These are phyloP conservation scores for Saccharomycopsis fibuligera DNA, from an alignment of 805 yeast genomes.

Conservation along the genomic window DNA sequence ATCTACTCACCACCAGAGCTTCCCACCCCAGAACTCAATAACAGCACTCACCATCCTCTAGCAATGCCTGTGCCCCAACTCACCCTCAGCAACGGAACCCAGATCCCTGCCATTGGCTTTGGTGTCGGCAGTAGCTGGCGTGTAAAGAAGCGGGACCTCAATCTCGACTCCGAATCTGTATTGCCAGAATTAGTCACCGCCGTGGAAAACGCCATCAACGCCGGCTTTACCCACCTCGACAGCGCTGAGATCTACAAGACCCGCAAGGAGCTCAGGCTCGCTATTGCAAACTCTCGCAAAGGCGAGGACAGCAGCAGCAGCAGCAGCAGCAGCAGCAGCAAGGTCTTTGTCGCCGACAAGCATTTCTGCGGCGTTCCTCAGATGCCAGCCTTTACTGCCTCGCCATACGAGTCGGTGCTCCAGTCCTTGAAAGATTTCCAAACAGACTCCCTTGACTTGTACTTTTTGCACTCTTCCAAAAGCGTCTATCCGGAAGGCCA, in stretches of 20 bases:
- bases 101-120: slow-evolving; percentile 42
- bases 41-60: no score
- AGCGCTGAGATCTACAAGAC: slow-evolving; percentile 54
- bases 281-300: slow-evolving; percentile 35
- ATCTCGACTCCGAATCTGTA: slow-evolving; percentile 7
- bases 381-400: slow-evolving; percentile 25
- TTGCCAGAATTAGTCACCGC: slow-evolving; percentile 28
- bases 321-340: slow-evolving; percentile 31
- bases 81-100: slow-evolving; percentile 34
- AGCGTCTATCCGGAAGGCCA: slow-evolving; percentile 29
- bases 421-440: slow-evolving; percentile 34
- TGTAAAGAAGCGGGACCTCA: slow-evolving; percentile 24
- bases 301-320: no score
- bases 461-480: slow-evolving; percentile 44
- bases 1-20: no score
- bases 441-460: slow-evolving; percentile 45
- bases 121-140: slow-evolving; percentile 61
- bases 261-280: slow-evolving; percentile 46
- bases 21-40: no score
- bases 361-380: slow-evolving; percentile 31
- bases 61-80: no score
- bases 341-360: slow-evolving; percentile 51
- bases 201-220: slow-evolving; percentile 28
- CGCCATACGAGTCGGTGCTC: slow-evolving; percentile 38
- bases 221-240: slow-evolving; percentile 51